Evolutionary conservation across 2,329 filamentous ascomycete species (phyloP).

Genomic region (Fusarium compactum): DNA sequence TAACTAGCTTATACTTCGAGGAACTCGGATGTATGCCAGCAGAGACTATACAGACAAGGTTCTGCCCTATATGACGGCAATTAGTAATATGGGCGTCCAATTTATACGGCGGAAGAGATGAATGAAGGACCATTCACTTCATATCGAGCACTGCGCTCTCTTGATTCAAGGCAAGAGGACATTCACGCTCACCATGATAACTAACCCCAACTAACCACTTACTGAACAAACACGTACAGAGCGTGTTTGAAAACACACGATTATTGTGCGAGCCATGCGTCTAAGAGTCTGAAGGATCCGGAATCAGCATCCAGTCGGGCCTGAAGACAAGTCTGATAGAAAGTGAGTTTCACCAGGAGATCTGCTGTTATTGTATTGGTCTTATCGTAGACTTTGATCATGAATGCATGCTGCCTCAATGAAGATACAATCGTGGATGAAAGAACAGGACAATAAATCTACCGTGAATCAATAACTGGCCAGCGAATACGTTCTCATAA

Average conservation of each 20-base stretch:
- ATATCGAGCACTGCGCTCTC: not conserved
- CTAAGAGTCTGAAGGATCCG: not conserved
- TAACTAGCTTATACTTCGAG: not conserved
- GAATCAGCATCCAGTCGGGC: slow-evolving; percentile 13
- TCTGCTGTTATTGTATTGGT: not conserved
- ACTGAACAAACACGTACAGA: not conserved
- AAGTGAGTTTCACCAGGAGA: not conserved
- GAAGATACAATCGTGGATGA: not conserved
- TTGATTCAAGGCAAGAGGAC: not conserved
- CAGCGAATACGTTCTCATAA: not conserved
- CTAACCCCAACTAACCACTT: not conserved
- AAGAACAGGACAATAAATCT: not conserved
- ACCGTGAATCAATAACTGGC: not conserved
- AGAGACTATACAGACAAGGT: not conserved
- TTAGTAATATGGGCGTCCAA: not conserved
- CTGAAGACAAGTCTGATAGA: not conserved
- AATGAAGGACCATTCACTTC: not conserved
- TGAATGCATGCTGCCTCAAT: not conserved
- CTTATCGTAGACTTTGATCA: not conserved
- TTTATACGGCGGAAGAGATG: not conserved
- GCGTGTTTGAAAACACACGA: not conserved
- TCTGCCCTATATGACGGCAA: not conserved
- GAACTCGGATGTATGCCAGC: not conserved
- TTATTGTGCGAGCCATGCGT: slow-evolving; percentile 3
- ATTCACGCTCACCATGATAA: not conserved